phyloP scores from a whole-genome alignment of 225 moss, liverwort and hornwort species.

The Physcomitrium patens region DNA sequence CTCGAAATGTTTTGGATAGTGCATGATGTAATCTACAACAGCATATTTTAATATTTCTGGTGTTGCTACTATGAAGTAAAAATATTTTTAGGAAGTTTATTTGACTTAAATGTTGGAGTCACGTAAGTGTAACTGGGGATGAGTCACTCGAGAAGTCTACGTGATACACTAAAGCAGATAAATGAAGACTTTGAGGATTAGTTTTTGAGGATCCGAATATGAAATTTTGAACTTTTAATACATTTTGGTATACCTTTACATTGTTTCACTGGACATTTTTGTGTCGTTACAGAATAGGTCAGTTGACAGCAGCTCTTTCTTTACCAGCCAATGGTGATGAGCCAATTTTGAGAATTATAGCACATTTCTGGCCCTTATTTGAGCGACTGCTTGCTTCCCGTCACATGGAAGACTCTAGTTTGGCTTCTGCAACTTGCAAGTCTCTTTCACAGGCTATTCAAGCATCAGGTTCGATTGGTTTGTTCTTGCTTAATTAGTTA shows the following conservation, averaged over 20 bases:
- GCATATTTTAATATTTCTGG: no score
- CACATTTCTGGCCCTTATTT: conserved; percentile 92
- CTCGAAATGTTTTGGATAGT: neutral
- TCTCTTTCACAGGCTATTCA: conserved; percentile 90
- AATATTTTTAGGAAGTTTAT: no score
- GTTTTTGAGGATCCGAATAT: no score
- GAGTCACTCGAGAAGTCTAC: no score
- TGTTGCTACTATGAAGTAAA: no score
- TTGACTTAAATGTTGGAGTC: no score
- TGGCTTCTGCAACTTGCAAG: conserved; percentile 89
- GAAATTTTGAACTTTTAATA: no score
- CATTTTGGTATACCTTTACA: neutral
- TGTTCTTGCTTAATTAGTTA: neutral
- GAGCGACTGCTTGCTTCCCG: conserved; percentile 83
- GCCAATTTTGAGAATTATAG: conserved; percentile 82
- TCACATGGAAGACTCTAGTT: conserved; percentile 82
- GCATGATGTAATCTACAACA: no score
- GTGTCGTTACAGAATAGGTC: conserved; percentile 67
- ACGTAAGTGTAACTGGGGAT: no score
- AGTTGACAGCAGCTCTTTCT: conserved; percentile 65
- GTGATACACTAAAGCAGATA: no score
- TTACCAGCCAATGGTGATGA: conserved; percentile 70
- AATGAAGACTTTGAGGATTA: neutral
- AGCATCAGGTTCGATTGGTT: conserved; percentile 69
- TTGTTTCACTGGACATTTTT: conserved; percentile 26